Percentiles rank a stretch among this genome's conserved stretches.
Conservation (phyloP, 2,329 filamentous ascomycete genomes). For the Ophiostoma ips region DNA sequence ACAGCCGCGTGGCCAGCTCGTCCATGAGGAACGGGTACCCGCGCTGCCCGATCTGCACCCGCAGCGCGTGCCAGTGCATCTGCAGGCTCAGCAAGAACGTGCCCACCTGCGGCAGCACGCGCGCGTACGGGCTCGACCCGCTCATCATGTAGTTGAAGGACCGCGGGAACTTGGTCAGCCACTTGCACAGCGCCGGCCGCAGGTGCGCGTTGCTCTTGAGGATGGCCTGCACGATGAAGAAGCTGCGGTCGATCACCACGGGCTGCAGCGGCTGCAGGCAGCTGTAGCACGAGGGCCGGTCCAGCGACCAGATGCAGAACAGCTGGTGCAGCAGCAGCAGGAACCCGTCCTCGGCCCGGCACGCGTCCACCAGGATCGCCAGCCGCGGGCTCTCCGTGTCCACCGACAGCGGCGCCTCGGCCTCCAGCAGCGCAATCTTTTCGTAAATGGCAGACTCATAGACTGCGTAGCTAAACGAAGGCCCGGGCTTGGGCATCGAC, state of each 20-base stretch:
- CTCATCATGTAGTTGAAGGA: not conserved
- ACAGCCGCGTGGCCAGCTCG: constrained; percentile 20
- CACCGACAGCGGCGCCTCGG: not conserved
- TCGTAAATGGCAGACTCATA: not conserved
- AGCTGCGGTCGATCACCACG: constrained; percentile 13
- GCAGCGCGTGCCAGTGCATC: constrained; percentile 2
- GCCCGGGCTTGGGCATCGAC: too few relatives aligned
- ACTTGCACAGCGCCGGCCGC: constrained; percentile 17
- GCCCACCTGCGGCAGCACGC: not conserved
- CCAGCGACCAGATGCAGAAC: not conserved
- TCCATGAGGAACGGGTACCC: constrained; percentile 21
- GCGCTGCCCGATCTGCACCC: constrained; percentile 10
- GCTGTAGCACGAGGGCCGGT: not conserved
- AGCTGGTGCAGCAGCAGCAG: not conserved
- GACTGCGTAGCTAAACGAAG: not conserved
- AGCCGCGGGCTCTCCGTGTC: not conserved
- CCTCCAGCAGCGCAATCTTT: not conserved
- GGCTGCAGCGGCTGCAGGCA: not conserved
- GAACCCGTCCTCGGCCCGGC: not conserved
- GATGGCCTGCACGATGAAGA: constrained; percentile 22
- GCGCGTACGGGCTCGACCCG: not conserved
- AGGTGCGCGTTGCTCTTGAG: constrained; percentile 26
- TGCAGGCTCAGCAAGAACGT: not conserved
- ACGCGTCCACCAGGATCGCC: not conserved
- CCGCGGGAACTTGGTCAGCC: constrained; percentile 25